A percentile compares a stretch with the other conserved stretches of the same genome.
These are phyloP conservation scores for Sclerotiophoma versabilis DNA, from an alignment of 2,329 filamentous ascomycete species.

Conservation along the genomic window DNA sequence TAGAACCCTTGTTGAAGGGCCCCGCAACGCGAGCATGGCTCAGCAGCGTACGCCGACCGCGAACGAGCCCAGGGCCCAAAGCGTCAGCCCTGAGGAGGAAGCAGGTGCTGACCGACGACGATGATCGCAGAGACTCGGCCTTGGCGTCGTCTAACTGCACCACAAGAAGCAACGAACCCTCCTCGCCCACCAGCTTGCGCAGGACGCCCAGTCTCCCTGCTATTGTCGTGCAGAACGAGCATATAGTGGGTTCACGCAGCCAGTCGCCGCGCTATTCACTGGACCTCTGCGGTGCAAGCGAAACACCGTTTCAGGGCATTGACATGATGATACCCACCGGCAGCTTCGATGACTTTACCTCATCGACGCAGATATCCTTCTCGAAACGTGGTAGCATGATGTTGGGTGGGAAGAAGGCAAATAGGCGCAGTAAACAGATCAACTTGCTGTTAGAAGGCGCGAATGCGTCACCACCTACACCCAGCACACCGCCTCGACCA, in stretches of 20 bases:
- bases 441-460: constrained; percentile 31
- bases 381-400: constrained; percentile 68
- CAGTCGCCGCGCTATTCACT: constrained; percentile 20
- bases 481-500: constrained; percentile 5
- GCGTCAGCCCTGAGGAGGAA: constrained; percentile 41
- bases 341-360: constrained; percentile 60
- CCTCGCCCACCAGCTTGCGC: constrained; percentile 41
- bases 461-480: constrained; percentile 21
- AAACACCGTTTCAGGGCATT: constrained; percentile 55
- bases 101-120: constrained; percentile 37
- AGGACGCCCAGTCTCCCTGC: constrained; percentile 53
- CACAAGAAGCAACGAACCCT: constrained; percentile 39
- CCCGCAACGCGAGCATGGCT: constrained; percentile 47
- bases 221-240: constrained; percentile 55
- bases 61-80: constrained; percentile 47
- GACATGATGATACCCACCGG: constrained; percentile 63
- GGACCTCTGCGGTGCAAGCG: constrained; percentile 15
- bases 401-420: constrained; percentile 60
- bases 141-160: constrained; percentile 48
- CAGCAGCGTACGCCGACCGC: constrained; percentile 46
- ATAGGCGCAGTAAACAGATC: constrained; percentile 43
- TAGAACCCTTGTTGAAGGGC: constrained; percentile 24
- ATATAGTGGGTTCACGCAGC: constrained; percentile 19
- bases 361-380: constrained; percentile 62
- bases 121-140: constrained; percentile 51